These are phyloP conservation scores for Paramecium primaurelia DNA, from an alignment of 73 alveolate genomes.

Conservation along the genomic window DNA sequence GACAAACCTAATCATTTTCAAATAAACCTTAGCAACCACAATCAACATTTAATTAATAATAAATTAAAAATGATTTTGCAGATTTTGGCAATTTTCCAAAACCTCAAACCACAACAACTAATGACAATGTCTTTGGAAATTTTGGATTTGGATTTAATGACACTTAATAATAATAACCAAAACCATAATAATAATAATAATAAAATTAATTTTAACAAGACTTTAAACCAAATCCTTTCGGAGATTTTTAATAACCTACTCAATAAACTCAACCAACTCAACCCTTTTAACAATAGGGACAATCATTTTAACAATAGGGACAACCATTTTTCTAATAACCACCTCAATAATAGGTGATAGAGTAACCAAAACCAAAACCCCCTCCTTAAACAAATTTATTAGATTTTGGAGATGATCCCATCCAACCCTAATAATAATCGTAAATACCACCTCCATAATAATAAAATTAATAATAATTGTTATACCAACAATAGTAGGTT, in stretches of 20 bases:
- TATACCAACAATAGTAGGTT: not conserved
- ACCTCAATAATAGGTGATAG: not conserved
- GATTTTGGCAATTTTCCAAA: not conserved
- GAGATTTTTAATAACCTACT: not conserved
- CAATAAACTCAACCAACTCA: not conserved
- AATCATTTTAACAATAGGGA: not conserved
- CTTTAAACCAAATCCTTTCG: not conserved
- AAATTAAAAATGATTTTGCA: not conserved
- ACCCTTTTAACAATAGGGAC: not conserved
- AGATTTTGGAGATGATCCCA: conserved; percentile 18
- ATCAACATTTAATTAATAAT: not conserved
- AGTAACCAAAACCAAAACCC: not conserved
- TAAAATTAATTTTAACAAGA: not conserved
- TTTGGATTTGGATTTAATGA: not conserved
- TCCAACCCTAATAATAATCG: not conserved
- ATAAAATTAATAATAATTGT: not conserved
- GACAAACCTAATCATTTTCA: conserved; percentile 1
- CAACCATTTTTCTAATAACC: not conserved
- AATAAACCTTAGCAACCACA: not conserved
- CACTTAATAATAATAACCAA: not conserved
- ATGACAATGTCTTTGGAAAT: conserved; percentile 21
- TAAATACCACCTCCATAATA: not conserved
- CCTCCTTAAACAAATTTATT: not conserved
- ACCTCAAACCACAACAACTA: not conserved
- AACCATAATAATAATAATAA: not conserved